These are phyloP conservation scores for Thyridium curvatum DNA, from an alignment of 2,329 filamentous ascomycete genomes.

Conservation along the genomic window DNA sequence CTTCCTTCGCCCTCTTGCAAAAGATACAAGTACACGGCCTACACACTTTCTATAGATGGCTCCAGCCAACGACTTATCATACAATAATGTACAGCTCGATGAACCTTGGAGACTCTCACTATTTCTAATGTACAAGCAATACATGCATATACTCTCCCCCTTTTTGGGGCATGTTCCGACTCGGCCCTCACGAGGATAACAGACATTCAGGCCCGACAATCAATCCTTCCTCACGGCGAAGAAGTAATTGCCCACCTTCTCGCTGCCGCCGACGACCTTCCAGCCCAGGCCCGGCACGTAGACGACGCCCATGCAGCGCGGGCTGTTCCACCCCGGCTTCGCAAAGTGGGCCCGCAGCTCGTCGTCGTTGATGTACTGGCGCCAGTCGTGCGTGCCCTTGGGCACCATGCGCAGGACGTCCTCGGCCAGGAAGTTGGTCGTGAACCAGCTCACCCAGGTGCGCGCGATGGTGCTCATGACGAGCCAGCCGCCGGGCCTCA, in stretches of 20 bases:
- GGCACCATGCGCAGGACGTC: slow-evolving; percentile 84
- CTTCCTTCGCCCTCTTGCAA: too few species aligned
- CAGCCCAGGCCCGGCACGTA: slow-evolving; percentile 90
- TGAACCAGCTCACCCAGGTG: slow-evolving; percentile 82
- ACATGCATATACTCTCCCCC: too few species aligned
- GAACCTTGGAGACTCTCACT: too few species aligned
- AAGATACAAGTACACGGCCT: too few species aligned
- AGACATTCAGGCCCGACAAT: neutral
- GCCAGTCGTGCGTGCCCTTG: slow-evolving; percentile 91
- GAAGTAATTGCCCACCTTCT: slow-evolving; percentile 92
- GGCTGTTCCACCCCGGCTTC: slow-evolving; percentile 52
- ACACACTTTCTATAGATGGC: too few species aligned
- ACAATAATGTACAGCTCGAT: too few species aligned
- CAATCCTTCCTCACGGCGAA: slow-evolving; percentile 63
- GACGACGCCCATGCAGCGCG: slow-evolving; percentile 69
- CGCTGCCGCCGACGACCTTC: slow-evolving; percentile 74
- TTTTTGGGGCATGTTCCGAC: too few species aligned
- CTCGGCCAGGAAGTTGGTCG: slow-evolving; percentile 89
- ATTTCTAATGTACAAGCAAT: too few species aligned
- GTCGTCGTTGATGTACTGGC: slow-evolving; percentile 84
- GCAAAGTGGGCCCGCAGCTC: slow-evolving; percentile 60
- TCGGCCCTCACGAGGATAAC: too few species aligned
- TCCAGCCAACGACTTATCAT: too few species aligned
- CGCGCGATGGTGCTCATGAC: slow-evolving; percentile 88
- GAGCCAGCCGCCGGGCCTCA: slow-evolving; percentile 89